Conservation (phyloP, 73 alveolate genomes). For the Paramecium sonneborni region DNA sequence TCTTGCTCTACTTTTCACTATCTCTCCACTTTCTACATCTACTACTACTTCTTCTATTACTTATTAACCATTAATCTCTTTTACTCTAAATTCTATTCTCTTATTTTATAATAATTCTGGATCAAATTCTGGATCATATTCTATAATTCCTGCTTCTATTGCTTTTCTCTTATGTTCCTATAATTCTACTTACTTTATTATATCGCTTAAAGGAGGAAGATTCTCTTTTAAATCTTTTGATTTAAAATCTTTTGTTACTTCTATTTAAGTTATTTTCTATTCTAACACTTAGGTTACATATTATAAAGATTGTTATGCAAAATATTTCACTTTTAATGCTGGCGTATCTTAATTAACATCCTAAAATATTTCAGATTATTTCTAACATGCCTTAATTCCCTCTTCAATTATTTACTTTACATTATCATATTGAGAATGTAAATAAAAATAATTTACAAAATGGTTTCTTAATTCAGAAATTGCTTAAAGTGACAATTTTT, state of each 20-base stretch:
- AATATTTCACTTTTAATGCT: neutral
- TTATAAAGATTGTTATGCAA: neutral
- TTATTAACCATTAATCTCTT: neutral
- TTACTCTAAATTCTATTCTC: constrained; percentile 26
- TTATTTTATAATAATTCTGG: neutral
- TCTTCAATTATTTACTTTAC: neutral
- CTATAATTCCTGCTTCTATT: constrained; percentile 40
- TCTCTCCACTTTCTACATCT: constrained; percentile 21
- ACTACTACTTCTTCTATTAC: constrained; percentile 43
- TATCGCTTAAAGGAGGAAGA: constrained; percentile 22
- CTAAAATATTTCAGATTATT: neutral
- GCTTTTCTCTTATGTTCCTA: constrained; percentile 12
- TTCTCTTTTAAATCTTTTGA: neutral
- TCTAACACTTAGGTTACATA: neutral
- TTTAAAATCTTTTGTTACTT: neutral
- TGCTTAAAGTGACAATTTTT: neutral
- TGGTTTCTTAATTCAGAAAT: neutral
- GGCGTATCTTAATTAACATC: neutral
- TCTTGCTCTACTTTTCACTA: constrained; percentile 9
- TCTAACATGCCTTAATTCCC: neutral
- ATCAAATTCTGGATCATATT: constrained; percentile 51
- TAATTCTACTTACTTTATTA: neutral
- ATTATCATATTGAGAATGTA: neutral
- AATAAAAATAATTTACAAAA: constrained; percentile 14
- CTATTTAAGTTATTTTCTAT: neutral